phyloP scores from a whole-genome alignment of 2,329 filamentous ascomycete species.

The Venturia effusa region DNA sequence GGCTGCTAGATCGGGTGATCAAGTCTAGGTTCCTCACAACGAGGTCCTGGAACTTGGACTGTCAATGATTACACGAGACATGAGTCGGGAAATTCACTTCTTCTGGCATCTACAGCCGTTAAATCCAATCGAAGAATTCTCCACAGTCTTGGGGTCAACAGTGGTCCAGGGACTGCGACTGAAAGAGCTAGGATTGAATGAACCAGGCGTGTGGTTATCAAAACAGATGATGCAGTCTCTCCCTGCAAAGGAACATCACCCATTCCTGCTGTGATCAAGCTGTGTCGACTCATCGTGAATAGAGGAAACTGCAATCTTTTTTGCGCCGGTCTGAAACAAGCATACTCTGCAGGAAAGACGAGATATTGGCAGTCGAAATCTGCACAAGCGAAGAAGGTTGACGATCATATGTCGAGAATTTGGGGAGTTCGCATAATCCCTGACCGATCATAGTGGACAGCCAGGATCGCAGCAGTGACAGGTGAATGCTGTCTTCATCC shows the following conservation, averaged over 20 bases:
- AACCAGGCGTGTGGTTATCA: neutral
- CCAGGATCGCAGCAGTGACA: neutral
- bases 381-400: neutral
- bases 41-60: neutral
- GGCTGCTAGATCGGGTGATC: neutral
- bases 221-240: neutral
- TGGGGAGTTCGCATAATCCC: neutral
- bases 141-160: neutral
- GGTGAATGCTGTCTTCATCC: neutral
- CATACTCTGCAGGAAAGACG: neutral
- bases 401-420: neutral
- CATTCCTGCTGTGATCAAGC: neutral
- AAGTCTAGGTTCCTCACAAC: neutral
- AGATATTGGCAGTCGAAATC: neutral
- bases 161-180: neutral
- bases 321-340: neutral
- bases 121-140: neutral
- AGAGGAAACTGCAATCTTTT: neutral
- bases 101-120: neutral
- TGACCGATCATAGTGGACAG: neutral
- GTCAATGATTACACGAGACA: neutral
- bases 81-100: neutral
- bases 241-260: neutral
- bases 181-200: neutral
- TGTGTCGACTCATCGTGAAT: neutral